Conservation (phyloP, 768 basidiomycete genomes). For the Suillus clintonianus region DNA sequence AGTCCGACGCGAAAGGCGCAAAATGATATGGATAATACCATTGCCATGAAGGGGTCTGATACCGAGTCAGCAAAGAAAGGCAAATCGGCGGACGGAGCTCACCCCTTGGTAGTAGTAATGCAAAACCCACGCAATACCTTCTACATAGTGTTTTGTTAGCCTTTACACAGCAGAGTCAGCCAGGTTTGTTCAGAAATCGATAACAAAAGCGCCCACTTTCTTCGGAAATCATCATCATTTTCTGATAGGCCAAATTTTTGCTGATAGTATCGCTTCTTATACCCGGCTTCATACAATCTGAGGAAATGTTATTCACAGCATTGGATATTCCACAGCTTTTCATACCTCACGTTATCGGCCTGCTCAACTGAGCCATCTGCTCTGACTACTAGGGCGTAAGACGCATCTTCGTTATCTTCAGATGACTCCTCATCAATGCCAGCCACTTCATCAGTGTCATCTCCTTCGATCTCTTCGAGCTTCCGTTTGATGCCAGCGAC, state of each 20-base stretch:
- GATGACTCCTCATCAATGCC: constrained; percentile 38
- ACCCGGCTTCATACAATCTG: constrained; percentile 95
- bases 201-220: constrained; percentile 49
- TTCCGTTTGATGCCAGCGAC: constrained; percentile 47
- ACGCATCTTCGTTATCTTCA: constrained; percentile 48
- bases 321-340: constrained; percentile 14
- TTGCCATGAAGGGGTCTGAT: constrained; percentile 89
- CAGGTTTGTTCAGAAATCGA: constrained; percentile 3
- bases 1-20: constrained; percentile 96
- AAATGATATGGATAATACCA: constrained; percentile 99
- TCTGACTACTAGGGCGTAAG: constrained; percentile 73
- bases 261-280: constrained; percentile 91
- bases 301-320: constrained; percentile 6
- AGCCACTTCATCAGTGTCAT: constrained; percentile 34
- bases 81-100: constrained; percentile 25
- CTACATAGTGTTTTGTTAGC: constrained; percentile 81
- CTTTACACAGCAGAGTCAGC: constrained; percentile 40
- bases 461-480: constrained; percentile 43
- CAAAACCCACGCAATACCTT: constrained; percentile 95
- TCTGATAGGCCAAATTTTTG: constrained; percentile 86
- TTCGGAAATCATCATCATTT: constrained; percentile 71
- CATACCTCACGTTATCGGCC: constrained; percentile 89
- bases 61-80: constrained; percentile 7
- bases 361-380: constrained; percentile 94
- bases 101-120: constrained; percentile 99